Evolutionary conservation across 2,329 filamentous ascomycete species (phyloP), one percentile per base, ranked within the genome.

Genomic region (Claviceps monticola): DNA sequence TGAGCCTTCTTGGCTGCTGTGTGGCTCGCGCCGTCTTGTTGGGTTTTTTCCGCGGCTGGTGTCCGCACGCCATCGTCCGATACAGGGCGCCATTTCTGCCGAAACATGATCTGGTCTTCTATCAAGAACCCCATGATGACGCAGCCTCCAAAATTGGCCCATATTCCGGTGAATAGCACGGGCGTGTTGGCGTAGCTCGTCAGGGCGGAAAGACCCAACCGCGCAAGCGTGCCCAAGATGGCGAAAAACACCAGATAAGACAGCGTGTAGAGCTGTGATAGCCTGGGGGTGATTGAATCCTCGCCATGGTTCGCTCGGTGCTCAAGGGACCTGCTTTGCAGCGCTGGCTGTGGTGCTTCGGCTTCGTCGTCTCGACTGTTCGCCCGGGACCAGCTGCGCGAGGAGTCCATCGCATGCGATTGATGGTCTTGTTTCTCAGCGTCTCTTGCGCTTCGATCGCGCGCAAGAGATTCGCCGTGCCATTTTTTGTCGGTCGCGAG

Each of bases 201-300:
- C 49, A 96, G 69, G 46, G 84, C 83, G 62, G 89, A 80, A 7
- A 95, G 69, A 4, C 89, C 90, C 0, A 96, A 71, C 11, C 91
- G 80, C 0, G 88, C 86, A 26, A 96, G 76, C 0, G 89, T 93
- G 38, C 91, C 91, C 41, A 91, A 68, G 17, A 96, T 76, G 17
- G 90, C 82, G 67, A 95, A 96, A 62, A 96, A 75, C 53, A 94
- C 74, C 23, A 96, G 78, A 66, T 95, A 88, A 0, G 87, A 89
- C 54, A 89, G 63, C 2, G 83, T 89, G 67, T 89, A 87, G 54
- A 84, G 58, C 59, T 80, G 69, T 1, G 79, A 84, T 8, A 71
- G 72, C 29, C 72, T 61, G 52, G 66, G 70, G 1, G 81, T 82
- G 23, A 75, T 65, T 4, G 49, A 42, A 11, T 49, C 46, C 5